These are phyloP conservation scores for Avena eriantha DNA, from an alignment of 176 grass and related monocot species.

Conservation along the genomic window DNA sequence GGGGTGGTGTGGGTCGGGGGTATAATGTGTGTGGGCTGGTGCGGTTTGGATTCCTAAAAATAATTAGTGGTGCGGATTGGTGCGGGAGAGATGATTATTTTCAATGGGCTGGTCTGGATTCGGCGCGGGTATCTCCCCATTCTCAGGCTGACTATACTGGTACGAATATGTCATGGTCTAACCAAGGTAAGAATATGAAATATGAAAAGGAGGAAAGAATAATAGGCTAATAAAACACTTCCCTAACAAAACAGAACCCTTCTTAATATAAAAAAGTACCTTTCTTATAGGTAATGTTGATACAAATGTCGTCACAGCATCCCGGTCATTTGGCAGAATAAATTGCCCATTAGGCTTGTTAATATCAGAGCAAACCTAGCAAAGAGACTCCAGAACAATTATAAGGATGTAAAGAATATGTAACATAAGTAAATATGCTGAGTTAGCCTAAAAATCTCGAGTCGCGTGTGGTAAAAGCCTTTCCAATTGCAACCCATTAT, in stretches of 20 bases:
- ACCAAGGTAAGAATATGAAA: conserved; percentile 25
- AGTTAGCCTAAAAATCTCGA: neutral
- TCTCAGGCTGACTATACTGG: neutral
- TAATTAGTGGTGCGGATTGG: too few relatives aligned
- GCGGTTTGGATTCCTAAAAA: too few relatives aligned
- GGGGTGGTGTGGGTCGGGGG: too few relatives aligned
- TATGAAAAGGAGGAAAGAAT: neutral
- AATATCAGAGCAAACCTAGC: conserved; percentile 98
- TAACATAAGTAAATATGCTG: neutral
- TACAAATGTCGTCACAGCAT: conserved; percentile 82
- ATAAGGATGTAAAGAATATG: neutral
- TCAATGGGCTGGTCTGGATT: too few relatives aligned
- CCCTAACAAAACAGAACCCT: neutral
- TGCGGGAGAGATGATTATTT: too few relatives aligned
- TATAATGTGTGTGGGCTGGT: too few relatives aligned
- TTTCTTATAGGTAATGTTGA: conserved; percentile 96
- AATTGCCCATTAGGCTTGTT: conserved; percentile 99
- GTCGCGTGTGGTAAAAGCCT: neutral
- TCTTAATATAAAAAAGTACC: conserved; percentile 52
- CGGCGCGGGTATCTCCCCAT: too few relatives aligned
- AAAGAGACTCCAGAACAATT: conserved; percentile 29
- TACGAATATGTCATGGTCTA: conserved; percentile 17
- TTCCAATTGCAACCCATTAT: conserved; percentile 7
- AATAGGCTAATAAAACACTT: conserved; percentile 7
- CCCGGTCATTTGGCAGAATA: conserved; percentile 74